These are phyloP conservation scores for Turnera subulata DNA, from an alignment of 345 rosid species.

Conservation along the genomic window DNA sequence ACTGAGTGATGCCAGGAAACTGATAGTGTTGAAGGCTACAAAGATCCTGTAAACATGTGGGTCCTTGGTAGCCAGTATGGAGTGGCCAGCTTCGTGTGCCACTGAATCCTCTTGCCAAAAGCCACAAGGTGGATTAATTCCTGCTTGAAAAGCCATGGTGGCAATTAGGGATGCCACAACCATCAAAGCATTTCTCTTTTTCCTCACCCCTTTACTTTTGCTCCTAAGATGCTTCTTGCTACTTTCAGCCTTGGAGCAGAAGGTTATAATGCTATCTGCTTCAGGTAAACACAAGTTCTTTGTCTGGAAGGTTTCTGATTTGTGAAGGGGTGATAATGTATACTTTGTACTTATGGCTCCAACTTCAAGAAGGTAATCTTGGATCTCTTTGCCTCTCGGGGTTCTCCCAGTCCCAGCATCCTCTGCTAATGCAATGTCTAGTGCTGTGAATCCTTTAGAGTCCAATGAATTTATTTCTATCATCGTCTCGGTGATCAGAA, in stretches of 20 bases:
- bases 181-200: constrained; percentile 23
- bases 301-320: background rate
- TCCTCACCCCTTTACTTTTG: constrained; percentile 11
- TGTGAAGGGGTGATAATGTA: background rate
- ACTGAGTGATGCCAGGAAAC: background rate
- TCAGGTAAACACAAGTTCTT: background rate
- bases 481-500: background rate
- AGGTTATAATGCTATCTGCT: background rate
- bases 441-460: too few species aligned
- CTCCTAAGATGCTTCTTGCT: background rate
- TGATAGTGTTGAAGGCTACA: background rate
- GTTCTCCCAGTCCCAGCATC: too few species aligned
- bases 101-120: background rate
- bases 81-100: background rate
- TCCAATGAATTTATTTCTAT: constrained; percentile 4
- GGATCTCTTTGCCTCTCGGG: background rate
- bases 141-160: background rate
- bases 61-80: background rate
- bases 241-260: too few species aligned
- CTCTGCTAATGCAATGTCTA: too few species aligned
- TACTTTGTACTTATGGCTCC: background rate
- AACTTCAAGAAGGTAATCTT: background rate
- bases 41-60: background rate
- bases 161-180: too few species aligned
- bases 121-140: background rate